These are phyloP conservation scores for Aureobasidium melanogenum DNA, from an alignment of 2,329 filamentous ascomycete species.

Conservation along the genomic window DNA sequence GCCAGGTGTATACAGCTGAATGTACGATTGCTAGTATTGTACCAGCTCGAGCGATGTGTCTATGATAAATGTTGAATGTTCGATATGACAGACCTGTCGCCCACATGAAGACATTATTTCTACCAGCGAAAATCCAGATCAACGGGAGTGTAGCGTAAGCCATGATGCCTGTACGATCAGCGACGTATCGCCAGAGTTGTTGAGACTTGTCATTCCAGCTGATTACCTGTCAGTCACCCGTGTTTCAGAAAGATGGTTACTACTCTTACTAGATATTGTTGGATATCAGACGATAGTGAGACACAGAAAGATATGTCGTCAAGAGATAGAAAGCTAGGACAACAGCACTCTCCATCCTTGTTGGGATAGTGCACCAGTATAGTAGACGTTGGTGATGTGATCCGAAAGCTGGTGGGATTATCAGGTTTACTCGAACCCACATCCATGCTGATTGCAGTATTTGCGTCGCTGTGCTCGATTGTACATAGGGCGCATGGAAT, in stretches of 20 bases:
- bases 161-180: constrained; percentile 56
- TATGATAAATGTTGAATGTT: constrained; percentile 59
- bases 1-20: constrained; percentile 47
- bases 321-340: constrained; percentile 37
- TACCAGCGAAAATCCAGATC: constrained; percentile 57
- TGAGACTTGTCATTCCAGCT: constrained; percentile 22
- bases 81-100: constrained; percentile 60
- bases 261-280: constrained; percentile 41
- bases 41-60: constrained; percentile 55
- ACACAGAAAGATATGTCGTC: constrained; percentile 34
- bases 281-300: constrained; percentile 37
- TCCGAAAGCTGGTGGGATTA: constrained; percentile 36
- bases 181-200: constrained; percentile 47
- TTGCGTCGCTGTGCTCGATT: background rate
- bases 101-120: constrained; percentile 60
- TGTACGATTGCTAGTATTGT: constrained; percentile 56
- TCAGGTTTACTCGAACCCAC: constrained; percentile 31
- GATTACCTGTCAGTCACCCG: background rate
- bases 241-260: background rate
- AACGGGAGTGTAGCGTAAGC: constrained; percentile 55
- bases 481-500: background rate
- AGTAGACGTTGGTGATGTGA: constrained; percentile 33
- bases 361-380: constrained; percentile 39
- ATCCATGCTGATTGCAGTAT: background rate
- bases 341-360: constrained; percentile 38